phyloP scores from a whole-genome alignment of 2,329 filamentous ascomycete species.

The Penicillium palitans region DNA sequence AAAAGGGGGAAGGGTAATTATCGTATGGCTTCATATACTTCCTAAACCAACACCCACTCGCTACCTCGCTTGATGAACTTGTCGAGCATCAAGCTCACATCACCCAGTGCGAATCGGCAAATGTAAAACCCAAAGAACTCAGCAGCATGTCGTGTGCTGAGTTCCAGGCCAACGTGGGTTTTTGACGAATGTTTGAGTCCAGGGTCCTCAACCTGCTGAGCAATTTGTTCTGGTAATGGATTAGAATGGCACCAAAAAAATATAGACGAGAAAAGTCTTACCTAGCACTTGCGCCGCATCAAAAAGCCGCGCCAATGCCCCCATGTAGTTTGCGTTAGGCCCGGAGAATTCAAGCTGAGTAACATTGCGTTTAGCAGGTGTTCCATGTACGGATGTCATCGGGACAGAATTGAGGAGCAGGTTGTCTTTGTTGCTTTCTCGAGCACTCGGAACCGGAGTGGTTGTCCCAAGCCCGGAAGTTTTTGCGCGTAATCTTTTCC shows the following conservation, averaged over 20 bases:
- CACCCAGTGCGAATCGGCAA: constrained; percentile 88
- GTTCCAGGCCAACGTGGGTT: constrained; percentile 91
- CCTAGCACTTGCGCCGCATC: constrained; percentile 91
- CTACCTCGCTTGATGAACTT: constrained; percentile 96
- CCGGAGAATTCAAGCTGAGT: constrained; percentile 71
- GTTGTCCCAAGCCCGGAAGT: constrained; percentile 66
- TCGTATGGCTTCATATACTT: constrained; percentile 16
- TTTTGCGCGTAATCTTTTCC: constrained; percentile 87
- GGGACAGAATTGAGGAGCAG: constrained; percentile 72
- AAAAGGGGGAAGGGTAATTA: neutral
- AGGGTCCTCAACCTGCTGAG: constrained; percentile 92
- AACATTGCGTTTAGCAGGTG: constrained; percentile 70
- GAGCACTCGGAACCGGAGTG: constrained; percentile 36
- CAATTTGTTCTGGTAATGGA: constrained; percentile 74
- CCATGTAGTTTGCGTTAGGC: constrained; percentile 88
- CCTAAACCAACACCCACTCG: constrained; percentile 76
- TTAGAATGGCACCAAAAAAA: constrained; percentile 7
- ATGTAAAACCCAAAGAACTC: constrained; percentile 98
- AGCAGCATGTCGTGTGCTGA: constrained; percentile 87
- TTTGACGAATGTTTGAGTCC: constrained; percentile 87
- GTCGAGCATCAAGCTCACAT: constrained; percentile 81
- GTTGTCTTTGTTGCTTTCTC: constrained; percentile 58
- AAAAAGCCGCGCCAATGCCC: constrained; percentile 82
- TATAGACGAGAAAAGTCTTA: constrained; percentile 46
- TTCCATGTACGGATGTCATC: constrained; percentile 65